These are phyloP conservation scores for Trichoderma koningiopsis DNA, from an alignment of 2,329 filamentous ascomycete genomes.

Conservation along the genomic window DNA sequence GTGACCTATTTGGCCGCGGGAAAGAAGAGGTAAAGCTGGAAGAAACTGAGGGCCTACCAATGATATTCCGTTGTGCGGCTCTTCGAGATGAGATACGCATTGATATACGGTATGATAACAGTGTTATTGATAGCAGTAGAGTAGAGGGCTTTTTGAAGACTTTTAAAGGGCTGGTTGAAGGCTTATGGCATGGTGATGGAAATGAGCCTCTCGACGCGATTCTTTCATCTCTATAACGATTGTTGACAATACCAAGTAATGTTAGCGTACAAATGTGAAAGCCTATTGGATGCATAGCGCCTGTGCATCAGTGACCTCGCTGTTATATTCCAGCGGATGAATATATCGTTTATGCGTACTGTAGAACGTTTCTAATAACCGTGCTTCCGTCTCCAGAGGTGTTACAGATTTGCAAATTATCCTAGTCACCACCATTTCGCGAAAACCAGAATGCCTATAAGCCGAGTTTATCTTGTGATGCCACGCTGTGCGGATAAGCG, in stretches of 20 bases:
- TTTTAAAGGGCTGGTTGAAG: background rate
- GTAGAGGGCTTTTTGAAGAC: background rate
- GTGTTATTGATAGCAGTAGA: background rate
- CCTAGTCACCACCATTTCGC: too few relatives aligned
- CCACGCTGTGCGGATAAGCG: too few relatives aligned
- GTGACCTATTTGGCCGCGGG: background rate
- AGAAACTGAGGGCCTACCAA: slow-evolving; percentile 1
- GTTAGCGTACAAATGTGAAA: background rate
- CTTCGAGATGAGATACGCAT: background rate
- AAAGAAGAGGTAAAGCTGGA: slow-evolving; percentile 10
- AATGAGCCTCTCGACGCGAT: background rate
- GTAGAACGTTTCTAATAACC: background rate
- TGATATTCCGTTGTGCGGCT: slow-evolving; percentile 5
- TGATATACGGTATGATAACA: background rate
- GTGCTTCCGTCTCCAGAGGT: background rate
- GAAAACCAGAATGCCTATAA: too few relatives aligned
- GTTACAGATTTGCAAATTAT: too few relatives aligned
- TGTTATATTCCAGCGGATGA: background rate
- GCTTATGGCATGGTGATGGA: background rate
- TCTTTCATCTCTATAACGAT: background rate
- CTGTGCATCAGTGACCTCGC: background rate
- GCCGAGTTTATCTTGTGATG: too few relatives aligned
- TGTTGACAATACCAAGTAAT: background rate
- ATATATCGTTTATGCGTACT: background rate
- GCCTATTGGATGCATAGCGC: background rate